phyloP scores from a whole-genome alignment of 106 monocot genomes.

The Dioscorea dumetorum region DNA sequence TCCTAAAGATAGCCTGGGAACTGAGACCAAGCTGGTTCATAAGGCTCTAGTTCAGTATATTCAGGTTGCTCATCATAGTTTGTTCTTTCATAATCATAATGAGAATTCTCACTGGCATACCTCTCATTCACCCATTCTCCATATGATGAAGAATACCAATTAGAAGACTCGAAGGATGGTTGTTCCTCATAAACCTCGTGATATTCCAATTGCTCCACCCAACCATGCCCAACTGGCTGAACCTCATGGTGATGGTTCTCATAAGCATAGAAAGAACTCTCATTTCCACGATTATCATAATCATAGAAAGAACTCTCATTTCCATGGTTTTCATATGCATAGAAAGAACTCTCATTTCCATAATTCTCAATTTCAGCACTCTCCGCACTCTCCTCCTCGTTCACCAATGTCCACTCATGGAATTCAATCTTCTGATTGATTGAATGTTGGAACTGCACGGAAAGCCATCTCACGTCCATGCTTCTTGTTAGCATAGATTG shows the following conservation, averaged over 20 bases:
- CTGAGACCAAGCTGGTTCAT: neutral
- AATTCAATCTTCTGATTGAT: constrained; percentile 18
- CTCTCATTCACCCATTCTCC: neutral
- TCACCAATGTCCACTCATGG: neutral
- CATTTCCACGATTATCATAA: no score
- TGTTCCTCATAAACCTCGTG: constrained; percentile 14
- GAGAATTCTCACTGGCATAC: neutral
- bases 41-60: constrained; percentile 1
- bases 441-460: constrained; percentile 29
- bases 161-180: neutral
- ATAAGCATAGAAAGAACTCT: constrained; percentile 26
- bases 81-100: neutral
- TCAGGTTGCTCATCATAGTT: neutral
- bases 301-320: no score
- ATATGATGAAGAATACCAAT: neutral
- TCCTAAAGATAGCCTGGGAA: no score
- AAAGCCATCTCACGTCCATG: constrained; percentile 6
- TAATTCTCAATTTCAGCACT: neutral
- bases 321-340: no score
- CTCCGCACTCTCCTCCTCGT: neutral
- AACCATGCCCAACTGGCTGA: constrained; percentile 20
- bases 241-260: constrained; percentile 20
- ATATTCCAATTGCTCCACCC: constrained; percentile 11
- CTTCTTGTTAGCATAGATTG: constrained; percentile 50
- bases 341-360: neutral